A percentile compares a stretch with the other conserved stretches of the same genome.
Conservation (phyloP, 2,329 filamentous ascomycete genomes). For the Aspergillus candidus region DNA sequence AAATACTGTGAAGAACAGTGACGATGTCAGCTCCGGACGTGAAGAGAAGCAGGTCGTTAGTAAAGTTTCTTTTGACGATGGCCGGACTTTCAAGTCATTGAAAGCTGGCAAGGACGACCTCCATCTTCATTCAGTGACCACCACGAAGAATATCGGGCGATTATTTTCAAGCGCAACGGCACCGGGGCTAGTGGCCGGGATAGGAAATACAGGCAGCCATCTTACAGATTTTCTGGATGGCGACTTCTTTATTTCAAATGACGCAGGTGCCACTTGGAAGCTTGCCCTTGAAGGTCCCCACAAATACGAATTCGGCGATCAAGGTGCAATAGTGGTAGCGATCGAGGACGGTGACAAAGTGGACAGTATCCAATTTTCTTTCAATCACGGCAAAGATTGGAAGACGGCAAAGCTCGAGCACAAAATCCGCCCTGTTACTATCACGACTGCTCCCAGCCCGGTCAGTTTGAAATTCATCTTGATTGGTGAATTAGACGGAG, state of each 20-base stretch:
- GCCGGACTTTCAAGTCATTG: slow-evolving; percentile 72
- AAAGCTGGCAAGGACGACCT: slow-evolving; percentile 62
- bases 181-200: slow-evolving; percentile 86
- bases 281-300: slow-evolving; percentile 69
- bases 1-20: slow-evolving; percentile 81
- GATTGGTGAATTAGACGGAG: slow-evolving; percentile 54
- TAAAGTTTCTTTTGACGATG: slow-evolving; percentile 91
- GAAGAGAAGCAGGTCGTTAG: slow-evolving; percentile 64
- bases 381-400: slow-evolving; percentile 88
- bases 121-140: slow-evolving; percentile 88
- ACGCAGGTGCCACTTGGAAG: slow-evolving; percentile 82
- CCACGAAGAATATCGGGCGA: slow-evolving; percentile 71
- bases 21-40: slow-evolving; percentile 57
- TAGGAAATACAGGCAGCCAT: slow-evolving; percentile 78
- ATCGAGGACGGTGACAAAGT: slow-evolving; percentile 62
- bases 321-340: slow-evolving; percentile 82
- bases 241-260: slow-evolving; percentile 80
- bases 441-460: slow-evolving; percentile 88
- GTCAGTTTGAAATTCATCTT: slow-evolving; percentile 88
- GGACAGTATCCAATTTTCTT: slow-evolving; percentile 63
- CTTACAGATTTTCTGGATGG: slow-evolving; percentile 67
- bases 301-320: slow-evolving; percentile 94
- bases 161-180: slow-evolving; percentile 84
- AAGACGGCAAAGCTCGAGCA: slow-evolving; percentile 61
- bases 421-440: slow-evolving; percentile 62